Conservation (phyloP, 2,329 filamentous ascomycete species). For the Colletotrichum coccodes region DNA sequence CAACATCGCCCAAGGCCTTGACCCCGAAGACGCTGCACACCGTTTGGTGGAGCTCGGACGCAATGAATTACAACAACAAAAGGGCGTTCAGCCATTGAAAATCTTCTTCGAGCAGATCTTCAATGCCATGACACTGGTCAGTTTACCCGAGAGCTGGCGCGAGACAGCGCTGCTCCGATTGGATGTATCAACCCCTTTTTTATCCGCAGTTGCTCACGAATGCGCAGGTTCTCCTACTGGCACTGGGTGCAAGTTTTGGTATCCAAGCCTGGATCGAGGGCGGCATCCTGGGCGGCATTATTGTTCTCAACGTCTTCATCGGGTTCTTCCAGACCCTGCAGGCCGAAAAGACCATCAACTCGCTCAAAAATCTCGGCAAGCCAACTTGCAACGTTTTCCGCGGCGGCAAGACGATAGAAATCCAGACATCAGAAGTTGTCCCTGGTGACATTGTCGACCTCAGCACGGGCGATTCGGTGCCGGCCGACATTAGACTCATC, state of each 20-base stretch:
- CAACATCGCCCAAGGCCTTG: conserved; percentile 67
- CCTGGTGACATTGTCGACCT: conserved; percentile 66
- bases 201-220: too few relatives aligned
- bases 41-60: conserved; percentile 67
- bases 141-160: too few relatives aligned
- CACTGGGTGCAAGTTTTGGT: conserved; percentile 61
- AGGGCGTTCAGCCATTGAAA: conserved; percentile 69
- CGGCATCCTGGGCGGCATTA: conserved; percentile 61
- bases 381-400: too few relatives aligned
- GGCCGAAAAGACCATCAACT: conserved; percentile 66
- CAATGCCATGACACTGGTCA: conserved; percentile 77
- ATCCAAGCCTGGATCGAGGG: conserved; percentile 64
- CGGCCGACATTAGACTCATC: conserved; percentile 66
- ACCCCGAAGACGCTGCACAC: conserved; percentile 60
- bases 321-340: conserved; percentile 64
- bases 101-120: conserved; percentile 74
- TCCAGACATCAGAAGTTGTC: too few relatives aligned
- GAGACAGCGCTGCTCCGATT: too few relatives aligned
- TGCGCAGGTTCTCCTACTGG: conserved; percentile 59
- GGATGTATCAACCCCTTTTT: too few relatives aligned
- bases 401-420: too few relatives aligned
- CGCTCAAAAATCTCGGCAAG: too few relatives aligned
- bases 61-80: conserved; percentile 71
- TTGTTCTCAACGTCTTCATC: conserved; percentile 61
- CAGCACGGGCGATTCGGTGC: conserved; percentile 69